Conservation (phyloP, 148 eudicot genomes). For the Chenopodium quinoa region DNA sequence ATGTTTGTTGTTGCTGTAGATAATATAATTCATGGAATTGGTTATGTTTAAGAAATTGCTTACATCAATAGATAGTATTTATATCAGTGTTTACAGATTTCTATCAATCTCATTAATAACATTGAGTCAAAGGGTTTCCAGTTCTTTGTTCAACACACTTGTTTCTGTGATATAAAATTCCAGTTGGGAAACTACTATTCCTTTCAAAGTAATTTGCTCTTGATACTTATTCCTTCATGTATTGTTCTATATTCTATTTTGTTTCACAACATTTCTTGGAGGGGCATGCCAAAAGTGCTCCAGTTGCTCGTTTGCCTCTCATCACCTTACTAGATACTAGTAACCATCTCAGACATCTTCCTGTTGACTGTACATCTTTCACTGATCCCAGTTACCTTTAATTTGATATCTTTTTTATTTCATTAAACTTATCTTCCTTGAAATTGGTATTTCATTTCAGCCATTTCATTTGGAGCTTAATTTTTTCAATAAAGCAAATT, state of each 20-base stretch:
- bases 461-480: slow-evolving; percentile 89
- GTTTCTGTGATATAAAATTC: neutral
- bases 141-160: no score
- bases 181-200: neutral
- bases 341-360: slow-evolving; percentile 66
- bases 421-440: slow-evolving; percentile 14
- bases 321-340: slow-evolving; percentile 74
- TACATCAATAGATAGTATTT: neutral
- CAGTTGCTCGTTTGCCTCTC: slow-evolving; percentile 87
- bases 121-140: neutral
- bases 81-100: neutral
- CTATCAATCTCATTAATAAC: neutral
- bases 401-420: neutral
- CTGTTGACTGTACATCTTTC: slow-evolving; percentile 72
- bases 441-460: slow-evolving; percentile 41
- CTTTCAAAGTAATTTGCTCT: neutral
- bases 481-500: slow-evolving; percentile 83
- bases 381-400: neutral
- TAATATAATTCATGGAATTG: neutral
- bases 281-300: slow-evolving; percentile 93
- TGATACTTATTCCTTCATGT: neutral
- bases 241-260: neutral
- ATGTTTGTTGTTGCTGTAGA: neutral
- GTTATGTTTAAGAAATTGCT: neutral
- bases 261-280: slow-evolving; percentile 90